Evolutionary conservation across 2,329 filamentous ascomycete genomes (phyloP).

Genomic region (Dothiorella sarmentorum): DNA sequence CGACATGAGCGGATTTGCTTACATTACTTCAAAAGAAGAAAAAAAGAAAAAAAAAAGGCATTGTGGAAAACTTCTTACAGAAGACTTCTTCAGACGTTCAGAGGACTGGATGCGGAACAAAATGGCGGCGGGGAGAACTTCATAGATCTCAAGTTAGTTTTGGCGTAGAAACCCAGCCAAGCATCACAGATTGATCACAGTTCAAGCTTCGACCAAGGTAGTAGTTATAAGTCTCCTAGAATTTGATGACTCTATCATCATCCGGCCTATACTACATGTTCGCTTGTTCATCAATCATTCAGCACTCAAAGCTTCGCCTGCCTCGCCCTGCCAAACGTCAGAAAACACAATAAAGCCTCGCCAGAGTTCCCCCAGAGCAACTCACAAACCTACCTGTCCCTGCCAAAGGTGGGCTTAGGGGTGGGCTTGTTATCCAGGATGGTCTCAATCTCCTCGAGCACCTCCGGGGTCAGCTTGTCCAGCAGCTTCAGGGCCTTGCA

Average conservation of each 20-base stretch:
- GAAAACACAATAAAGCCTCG: not conserved
- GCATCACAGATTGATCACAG: too few species aligned
- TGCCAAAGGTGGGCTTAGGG: constrained; percentile 19
- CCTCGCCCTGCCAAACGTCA: not conserved
- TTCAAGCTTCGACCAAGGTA: not conserved
- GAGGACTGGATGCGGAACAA: too few species aligned
- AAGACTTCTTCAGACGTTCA: too few species aligned
- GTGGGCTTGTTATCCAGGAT: constrained; percentile 40
- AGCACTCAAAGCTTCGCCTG: constrained; percentile 1
- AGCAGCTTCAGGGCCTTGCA: constrained; percentile 45
- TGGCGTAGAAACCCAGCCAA: too few species aligned
- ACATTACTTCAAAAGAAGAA: too few species aligned
- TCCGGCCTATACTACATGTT: not conserved
- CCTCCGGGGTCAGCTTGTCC: constrained; percentile 37
- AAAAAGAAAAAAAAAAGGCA: too few species aligned
- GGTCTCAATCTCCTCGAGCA: constrained; percentile 40
- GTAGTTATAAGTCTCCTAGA: not conserved
- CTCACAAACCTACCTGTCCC: constrained; percentile 22
- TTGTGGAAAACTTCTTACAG: too few species aligned
- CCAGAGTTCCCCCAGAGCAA: not conserved
- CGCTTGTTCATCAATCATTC: not conserved
- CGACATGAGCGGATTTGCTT: too few species aligned
- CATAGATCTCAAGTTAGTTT: too few species aligned
- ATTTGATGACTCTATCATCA: not conserved
- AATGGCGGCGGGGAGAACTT: too few species aligned